A percentile compares a stretch with the other conserved stretches of the same genome.
These are phyloP conservation scores for Akebia trifoliata DNA, from an alignment of 164 flowering plant species.

Conservation along the genomic window DNA sequence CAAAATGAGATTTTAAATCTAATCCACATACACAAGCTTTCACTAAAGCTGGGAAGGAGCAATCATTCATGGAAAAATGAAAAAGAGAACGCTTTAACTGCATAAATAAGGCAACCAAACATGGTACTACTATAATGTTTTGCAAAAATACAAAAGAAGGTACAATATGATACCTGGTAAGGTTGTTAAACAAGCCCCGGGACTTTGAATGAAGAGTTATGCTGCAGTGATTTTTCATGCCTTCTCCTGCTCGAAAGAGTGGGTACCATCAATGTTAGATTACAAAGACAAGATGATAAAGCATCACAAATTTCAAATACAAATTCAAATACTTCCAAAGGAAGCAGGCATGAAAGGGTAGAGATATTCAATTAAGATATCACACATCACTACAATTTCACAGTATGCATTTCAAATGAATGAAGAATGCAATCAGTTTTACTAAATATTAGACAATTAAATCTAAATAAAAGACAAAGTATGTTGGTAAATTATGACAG, in stretches of 20 bases:
- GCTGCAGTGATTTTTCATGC: conserved; percentile 8
- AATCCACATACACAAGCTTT: neutral
- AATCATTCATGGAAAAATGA: neutral
- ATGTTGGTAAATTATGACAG: neutral
- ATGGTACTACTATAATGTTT: no score
- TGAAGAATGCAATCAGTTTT: no score
- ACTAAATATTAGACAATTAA: no score
- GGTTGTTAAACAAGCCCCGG: neutral
- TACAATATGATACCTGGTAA: conserved; percentile 14
- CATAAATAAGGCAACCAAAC: neutral
- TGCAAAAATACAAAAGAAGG: neutral
- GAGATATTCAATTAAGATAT: neutral
- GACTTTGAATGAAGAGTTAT: conserved; percentile 10
- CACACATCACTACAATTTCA: neutral
- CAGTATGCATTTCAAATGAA: neutral
- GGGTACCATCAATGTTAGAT: neutral
- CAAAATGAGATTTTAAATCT: no score
- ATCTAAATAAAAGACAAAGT: no score
- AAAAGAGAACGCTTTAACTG: neutral
- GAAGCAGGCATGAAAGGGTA: neutral
- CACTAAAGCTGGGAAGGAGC: neutral
- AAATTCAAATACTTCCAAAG: neutral
- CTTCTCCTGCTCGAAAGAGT: conserved; percentile 27
- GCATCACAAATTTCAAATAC: neutral
- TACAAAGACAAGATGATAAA: neutral